These are phyloP conservation scores for Dorcoceras hygrometricum DNA, from an alignment of 257 asterid species.

Conservation along the genomic window DNA sequence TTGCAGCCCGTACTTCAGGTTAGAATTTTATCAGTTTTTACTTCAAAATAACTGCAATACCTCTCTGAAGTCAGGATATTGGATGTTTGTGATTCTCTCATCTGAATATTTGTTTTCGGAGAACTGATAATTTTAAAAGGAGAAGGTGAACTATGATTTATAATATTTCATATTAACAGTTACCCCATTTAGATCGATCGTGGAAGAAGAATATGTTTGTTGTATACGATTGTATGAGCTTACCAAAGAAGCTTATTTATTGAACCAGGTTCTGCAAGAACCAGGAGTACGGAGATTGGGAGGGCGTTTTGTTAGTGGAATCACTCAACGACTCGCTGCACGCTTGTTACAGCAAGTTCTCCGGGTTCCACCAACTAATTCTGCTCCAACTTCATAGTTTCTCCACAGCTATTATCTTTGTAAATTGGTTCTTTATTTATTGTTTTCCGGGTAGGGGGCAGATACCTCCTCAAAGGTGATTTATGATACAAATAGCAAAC, in stretches of 20 bases:
- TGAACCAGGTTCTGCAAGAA: conserved; percentile 78
- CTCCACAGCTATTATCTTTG: not conserved
- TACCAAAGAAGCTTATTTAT: conserved; percentile 20
- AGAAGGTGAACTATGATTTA: not conserved
- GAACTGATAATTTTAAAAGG: not conserved
- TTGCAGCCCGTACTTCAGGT: conserved; percentile 92
- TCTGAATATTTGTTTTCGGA: not conserved
- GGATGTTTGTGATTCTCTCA: too few species aligned
- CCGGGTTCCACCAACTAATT: conserved; percentile 53
- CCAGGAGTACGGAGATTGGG: conserved; percentile 87
- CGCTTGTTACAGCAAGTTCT: conserved; percentile 96
- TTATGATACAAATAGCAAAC: too few species aligned
- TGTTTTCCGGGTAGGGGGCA: conserved; percentile 12
- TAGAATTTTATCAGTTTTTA: conserved; percentile 22
- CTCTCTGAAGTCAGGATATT: not conserved
- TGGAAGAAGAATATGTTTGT: not conserved
- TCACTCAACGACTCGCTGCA: conserved; percentile 91
- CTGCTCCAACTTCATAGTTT: conserved; percentile 36
- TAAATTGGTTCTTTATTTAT: conserved; percentile 22
- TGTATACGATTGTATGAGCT: conserved; percentile 18
- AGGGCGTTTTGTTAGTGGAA: conserved; percentile 93
- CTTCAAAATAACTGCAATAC: not conserved
- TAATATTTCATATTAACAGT: not conserved
- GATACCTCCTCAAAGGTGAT: too few species aligned
- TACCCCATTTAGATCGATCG: not conserved